Base-by-base conservation (phyloP, 176 grass and related monocot species). In the Zizania latifolia region DNA sequence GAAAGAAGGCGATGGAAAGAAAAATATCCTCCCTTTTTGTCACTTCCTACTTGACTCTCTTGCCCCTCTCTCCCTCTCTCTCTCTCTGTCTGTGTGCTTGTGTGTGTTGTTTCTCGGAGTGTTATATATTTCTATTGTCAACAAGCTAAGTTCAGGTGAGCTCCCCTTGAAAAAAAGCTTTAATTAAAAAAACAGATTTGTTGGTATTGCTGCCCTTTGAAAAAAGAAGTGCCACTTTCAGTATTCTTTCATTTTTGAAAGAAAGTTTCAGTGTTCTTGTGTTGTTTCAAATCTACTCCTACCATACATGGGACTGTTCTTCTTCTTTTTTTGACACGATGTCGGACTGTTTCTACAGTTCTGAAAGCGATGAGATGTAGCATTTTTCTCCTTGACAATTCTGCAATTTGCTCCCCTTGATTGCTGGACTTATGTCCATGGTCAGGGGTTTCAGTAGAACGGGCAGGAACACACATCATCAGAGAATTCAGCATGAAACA, bases 71-170 rank as follows among this genome's bases (percentile, higher is more conserved):
- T 14, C 45, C 5, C 22, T 53, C 7, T 12, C 19, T 1, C 10
- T 44, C 7, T 53, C 16, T 12, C 0, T 22, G 4, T 76, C 6
- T 10, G 15, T 11, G 11, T n/a, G 10, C n/a, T n/a, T 27, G 19
- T 44, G 9, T 33, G 65, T 16, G 13, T 10, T 34, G 22, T 24
- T 8, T n/a, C 5, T 45, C n/a, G 2, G 2, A 9, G 43, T 14
- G 27, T 72, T 84, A 59, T 74, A 71, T 68, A 83, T 21, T 45
- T 33, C 12, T 58, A 36, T 10, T 59, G 36, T 58, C 35, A 44
- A 44, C 10, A 26, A 57, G 24, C 48, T 21, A 27, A 16, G 21
- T 58, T 32, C 62, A 10, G 36, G 15, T 10, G 8, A 11, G 35
- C 17, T 51, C 6, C 1, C 39, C 24, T 27, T 6, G 33, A 43